Conservation (phyloP, 2,329 filamentous ascomycete genomes). For the Exophiala dermatitidis region DNA sequence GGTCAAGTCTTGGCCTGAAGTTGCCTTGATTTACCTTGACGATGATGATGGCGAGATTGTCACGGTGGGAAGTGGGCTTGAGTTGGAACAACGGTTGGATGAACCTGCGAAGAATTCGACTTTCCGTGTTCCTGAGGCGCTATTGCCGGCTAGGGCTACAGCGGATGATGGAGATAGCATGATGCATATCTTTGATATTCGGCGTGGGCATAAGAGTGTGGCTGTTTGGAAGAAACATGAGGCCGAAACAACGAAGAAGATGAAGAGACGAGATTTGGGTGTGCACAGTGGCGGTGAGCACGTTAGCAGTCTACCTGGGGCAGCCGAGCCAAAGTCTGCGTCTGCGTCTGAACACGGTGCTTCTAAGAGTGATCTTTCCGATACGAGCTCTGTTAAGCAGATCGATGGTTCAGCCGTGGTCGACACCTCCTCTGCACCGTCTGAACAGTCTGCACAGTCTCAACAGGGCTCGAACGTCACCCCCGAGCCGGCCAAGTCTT, state of each 20-base stretch:
- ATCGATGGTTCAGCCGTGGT: too few species aligned
- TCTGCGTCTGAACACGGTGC: too few species aligned
- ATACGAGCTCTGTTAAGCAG: too few species aligned
- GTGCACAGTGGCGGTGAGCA: neutral
- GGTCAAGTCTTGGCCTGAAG: slow-evolving; percentile 36
- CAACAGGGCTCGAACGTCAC: neutral
- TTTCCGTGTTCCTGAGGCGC: slow-evolving; percentile 9
- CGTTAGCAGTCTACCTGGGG: too few species aligned
- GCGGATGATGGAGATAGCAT: slow-evolving; percentile 25
- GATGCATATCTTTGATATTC: slow-evolving; percentile 44
- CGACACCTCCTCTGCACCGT: too few species aligned
- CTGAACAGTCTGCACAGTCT: slow-evolving; percentile 10
- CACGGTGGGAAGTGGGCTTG: slow-evolving; percentile 43
- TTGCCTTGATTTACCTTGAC: slow-evolving; percentile 40
- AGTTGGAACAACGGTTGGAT: slow-evolving; percentile 41
- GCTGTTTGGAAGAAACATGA: slow-evolving; percentile 25
- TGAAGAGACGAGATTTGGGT: neutral
- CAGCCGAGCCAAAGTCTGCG: neutral
- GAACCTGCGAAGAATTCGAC: slow-evolving; percentile 30
- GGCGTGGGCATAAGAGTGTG: slow-evolving; percentile 17
- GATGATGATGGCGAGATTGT: slow-evolving; percentile 42
- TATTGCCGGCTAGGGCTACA: neutral
- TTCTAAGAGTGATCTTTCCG: too few species aligned
- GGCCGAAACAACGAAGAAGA: slow-evolving; percentile 20
- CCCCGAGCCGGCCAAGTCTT: neutral